These are phyloP conservation scores for Fusarium piperis DNA, from an alignment of 2,329 filamentous ascomycete species.

Conservation along the genomic window DNA sequence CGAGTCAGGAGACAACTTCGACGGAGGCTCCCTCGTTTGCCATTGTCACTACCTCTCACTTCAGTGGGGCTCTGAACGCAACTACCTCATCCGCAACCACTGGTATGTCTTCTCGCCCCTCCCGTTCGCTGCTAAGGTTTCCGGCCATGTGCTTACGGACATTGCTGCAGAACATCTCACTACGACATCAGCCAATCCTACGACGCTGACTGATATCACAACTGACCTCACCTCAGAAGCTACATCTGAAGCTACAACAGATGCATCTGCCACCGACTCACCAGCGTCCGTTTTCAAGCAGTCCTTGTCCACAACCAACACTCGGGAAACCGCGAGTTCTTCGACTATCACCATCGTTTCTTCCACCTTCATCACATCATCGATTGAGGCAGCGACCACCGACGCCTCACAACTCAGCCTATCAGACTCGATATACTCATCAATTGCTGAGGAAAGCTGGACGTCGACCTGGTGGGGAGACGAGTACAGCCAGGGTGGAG, in stretches of 20 bases:
- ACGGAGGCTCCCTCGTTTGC: slow-evolving; percentile 26
- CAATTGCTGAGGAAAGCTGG: slow-evolving; percentile 40
- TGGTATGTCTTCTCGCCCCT: slow-evolving; percentile 33
- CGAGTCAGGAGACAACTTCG: slow-evolving; percentile 29
- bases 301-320: slow-evolving; percentile 19
- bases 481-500: slow-evolving; percentile 21
- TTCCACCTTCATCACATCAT: slow-evolving; percentile 31
- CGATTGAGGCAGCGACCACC: slow-evolving; percentile 18
- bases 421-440: slow-evolving; percentile 38
- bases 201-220: slow-evolving; percentile 29
- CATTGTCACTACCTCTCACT: slow-evolving; percentile 20
- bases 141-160: slow-evolving; percentile 26
- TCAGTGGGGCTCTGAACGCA: slow-evolving; percentile 29
- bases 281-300: slow-evolving; percentile 13
- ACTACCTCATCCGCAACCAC: slow-evolving; percentile 23
- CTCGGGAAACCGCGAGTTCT: slow-evolving; percentile 25
- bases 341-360: slow-evolving; percentile 32
- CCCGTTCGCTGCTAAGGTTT: slow-evolving; percentile 22
- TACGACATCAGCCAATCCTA: slow-evolving; percentile 27
- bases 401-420: slow-evolving; percentile 22
- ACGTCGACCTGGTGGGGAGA: slow-evolving; percentile 34
- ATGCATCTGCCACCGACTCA: slow-evolving; percentile 13
- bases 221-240: slow-evolving; percentile 22
- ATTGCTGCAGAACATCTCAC: slow-evolving; percentile 25
- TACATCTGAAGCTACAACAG: slow-evolving; percentile 20